phyloP scores from a whole-genome alignment of 169 alveolate genomes.

The Ichthyophthirius multifiliis region DNA sequence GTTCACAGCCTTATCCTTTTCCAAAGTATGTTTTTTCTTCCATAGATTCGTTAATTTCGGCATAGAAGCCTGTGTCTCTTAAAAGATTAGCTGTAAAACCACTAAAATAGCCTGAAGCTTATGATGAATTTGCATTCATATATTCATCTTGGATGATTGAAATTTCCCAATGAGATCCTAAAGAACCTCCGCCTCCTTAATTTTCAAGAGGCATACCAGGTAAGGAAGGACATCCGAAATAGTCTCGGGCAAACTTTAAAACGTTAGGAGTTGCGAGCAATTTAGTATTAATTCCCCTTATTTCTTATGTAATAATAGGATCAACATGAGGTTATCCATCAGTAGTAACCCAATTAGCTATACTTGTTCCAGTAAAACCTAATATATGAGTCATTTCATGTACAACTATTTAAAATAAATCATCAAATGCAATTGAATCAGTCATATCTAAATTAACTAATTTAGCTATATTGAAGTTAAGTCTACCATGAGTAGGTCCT shows the following conservation, averaged over 20 bases:
- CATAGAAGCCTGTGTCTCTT: neutral
- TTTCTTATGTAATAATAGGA: neutral
- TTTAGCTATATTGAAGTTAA: neutral
- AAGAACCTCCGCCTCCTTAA: constrained; percentile 47
- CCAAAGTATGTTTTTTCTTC: neutral
- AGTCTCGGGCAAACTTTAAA: constrained; percentile 28
- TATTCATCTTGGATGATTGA: constrained; percentile 40
- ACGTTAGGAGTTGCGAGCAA: constrained; percentile 40
- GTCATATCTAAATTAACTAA: neutral
- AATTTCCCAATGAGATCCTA: constrained; percentile 59
- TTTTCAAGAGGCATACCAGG: constrained; percentile 52
- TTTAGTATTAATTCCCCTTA: neutral
- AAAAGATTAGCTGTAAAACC: neutral
- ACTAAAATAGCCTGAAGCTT: neutral
- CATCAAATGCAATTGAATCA: neutral
- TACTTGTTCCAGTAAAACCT: constrained; percentile 2
- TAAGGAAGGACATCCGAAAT: constrained; percentile 38
- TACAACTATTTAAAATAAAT: neutral
- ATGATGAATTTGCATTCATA: constrained; percentile 41
- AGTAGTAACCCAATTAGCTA: neutral
- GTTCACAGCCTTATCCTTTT: neutral
- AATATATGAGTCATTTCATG: constrained; percentile 15
- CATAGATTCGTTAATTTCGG: neutral
- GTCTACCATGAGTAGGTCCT: constrained; percentile 1
- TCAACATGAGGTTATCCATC: neutral